phyloP scores from a whole-genome alignment of 2,329 filamentous ascomycete species.

The Xylariaceae sp. region DNA sequence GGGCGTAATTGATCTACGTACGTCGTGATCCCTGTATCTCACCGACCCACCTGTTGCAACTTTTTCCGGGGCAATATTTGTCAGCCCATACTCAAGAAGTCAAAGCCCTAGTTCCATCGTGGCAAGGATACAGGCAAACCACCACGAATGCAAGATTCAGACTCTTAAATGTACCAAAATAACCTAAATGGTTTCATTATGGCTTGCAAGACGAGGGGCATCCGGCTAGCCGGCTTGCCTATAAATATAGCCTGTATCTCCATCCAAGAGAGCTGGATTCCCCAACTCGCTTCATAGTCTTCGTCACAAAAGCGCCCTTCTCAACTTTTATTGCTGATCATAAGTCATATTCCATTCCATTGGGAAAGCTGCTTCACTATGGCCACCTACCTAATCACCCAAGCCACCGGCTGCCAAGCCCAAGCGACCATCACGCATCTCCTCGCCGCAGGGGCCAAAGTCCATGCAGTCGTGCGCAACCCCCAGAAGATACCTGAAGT shows the following conservation, averaged over 20 bases:
- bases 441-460: slow-evolving; percentile 41
- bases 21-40: not conserved
- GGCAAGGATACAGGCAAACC: no score
- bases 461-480: slow-evolving; percentile 47
- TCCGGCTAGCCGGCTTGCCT: not conserved
- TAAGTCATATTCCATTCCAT: not conserved
- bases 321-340: not conserved
- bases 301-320: not conserved
- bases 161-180: not conserved
- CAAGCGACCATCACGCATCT: slow-evolving; percentile 41
- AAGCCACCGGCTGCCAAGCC: slow-evolving; percentile 45
- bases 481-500: slow-evolving; percentile 37
- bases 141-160: not conserved
- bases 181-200: not conserved
- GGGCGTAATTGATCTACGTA: not conserved
- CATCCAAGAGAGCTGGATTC: not conserved
- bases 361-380: slow-evolving; percentile 18
- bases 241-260: slow-evolving; percentile 11
- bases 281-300: not conserved
- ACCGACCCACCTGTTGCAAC: slow-evolving; percentile 28
- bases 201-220: not conserved
- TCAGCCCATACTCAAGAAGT: no score
- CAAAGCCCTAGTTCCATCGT: no score
- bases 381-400: slow-evolving; percentile 44
- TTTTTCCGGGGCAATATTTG: slow-evolving; percentile 25